Conservation (phyloP, 164 flowering plant genomes). For the Chloranthus sessilifolius region DNA sequence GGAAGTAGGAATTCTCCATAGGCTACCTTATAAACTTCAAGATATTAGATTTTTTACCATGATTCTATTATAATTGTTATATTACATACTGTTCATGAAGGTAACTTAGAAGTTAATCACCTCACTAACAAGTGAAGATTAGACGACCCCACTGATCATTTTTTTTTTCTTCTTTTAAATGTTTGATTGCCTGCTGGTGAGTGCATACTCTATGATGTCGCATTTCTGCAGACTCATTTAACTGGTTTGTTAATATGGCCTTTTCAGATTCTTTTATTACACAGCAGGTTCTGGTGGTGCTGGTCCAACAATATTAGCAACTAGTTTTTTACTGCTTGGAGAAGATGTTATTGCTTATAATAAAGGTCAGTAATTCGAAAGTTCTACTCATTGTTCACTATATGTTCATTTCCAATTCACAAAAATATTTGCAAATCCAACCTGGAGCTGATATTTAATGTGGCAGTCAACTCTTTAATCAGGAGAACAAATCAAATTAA, state of each 20-base stretch:
- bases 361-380: slow-evolving; percentile 51
- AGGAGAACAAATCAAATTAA: slow-evolving; percentile 76
- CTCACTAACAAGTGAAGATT: too few relatives aligned
- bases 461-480: slow-evolving; percentile 16
- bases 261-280: slow-evolving; percentile 78
- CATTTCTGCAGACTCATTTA: not conserved
- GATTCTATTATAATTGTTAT: too few relatives aligned
- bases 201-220: not conserved
- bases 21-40: too few relatives aligned
- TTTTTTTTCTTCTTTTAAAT: too few relatives aligned
- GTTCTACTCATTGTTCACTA: not conserved
- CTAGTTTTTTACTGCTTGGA: slow-evolving; percentile 94
- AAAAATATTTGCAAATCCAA: not conserved
- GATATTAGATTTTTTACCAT: too few relatives aligned
- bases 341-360: slow-evolving; percentile 91
- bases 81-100: too few relatives aligned
- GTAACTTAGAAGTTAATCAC: too few relatives aligned
- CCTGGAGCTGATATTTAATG: not conserved
- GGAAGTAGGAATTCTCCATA: too few relatives aligned
- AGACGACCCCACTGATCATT: too few relatives aligned
- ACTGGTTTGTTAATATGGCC: slow-evolving; percentile 8
- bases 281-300: slow-evolving; percentile 99
- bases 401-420: slow-evolving; percentile 7
- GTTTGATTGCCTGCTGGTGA: too few relatives aligned
- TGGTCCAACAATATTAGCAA: slow-evolving; percentile 95